Evolutionary conservation across 1,284 basidiomycete genomes (phyloP).

Genomic region (Melampsora occidentalis): DNA sequence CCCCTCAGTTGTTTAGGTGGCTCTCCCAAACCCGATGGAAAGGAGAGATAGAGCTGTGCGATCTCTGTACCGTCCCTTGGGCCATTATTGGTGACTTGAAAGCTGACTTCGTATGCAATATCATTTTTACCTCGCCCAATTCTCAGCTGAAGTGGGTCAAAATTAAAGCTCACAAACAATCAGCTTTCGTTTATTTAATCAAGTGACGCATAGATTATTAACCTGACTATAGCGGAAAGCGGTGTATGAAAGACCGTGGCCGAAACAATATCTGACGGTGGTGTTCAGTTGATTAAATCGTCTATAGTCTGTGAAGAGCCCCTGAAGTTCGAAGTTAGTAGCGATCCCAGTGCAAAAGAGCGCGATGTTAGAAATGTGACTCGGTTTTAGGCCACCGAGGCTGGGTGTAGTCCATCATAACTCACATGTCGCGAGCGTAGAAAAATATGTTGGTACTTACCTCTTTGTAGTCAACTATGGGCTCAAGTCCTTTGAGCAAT

Average conservation of each 20-base stretch:
- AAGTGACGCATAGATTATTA: background rate
- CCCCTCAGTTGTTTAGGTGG: slow-evolving; percentile 48
- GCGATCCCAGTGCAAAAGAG: slow-evolving; percentile 45
- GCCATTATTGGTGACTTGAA: slow-evolving; percentile 57
- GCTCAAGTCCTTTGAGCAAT: background rate
- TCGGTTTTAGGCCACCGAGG: no score
- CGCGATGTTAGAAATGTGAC: background rate
- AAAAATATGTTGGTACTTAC: slow-evolving; percentile 54
- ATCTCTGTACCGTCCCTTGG: slow-evolving; percentile 55
- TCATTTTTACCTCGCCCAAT: background rate
- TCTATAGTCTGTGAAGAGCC: slow-evolving; percentile 23
- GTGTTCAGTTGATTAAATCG: slow-evolving; percentile 17
- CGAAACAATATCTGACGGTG: slow-evolving; percentile 12
- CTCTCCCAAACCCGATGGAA: slow-evolving; percentile 32
- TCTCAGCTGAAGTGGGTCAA: background rate
- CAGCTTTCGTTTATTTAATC: no score
- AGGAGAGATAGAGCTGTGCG: slow-evolving; percentile 51
- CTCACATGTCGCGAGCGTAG: slow-evolving; percentile 31
- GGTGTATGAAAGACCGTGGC: slow-evolving; percentile 42
- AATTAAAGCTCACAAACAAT: background rate
- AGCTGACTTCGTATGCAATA: slow-evolving; percentile 53
- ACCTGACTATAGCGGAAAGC: slow-evolving; percentile 27
- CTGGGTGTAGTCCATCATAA: background rate
- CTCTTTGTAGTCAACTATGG: slow-evolving; percentile 39
- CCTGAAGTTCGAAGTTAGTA: slow-evolving; percentile 49